These are phyloP conservation scores for Calophaca sinica DNA, from an alignment of 306 rosid species.

Conservation along the genomic window DNA sequence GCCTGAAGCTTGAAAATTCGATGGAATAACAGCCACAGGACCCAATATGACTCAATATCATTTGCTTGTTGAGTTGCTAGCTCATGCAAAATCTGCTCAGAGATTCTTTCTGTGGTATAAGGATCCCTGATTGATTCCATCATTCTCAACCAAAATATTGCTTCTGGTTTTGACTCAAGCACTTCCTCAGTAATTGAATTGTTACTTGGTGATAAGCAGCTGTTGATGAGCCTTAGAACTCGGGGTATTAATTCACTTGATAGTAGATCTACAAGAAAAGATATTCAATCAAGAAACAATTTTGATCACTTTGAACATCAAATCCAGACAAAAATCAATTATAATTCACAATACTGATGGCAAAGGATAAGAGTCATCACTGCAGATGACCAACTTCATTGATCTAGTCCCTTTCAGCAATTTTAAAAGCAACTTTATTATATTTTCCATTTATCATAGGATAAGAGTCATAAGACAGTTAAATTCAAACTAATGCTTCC, in stretches of 20 bases:
- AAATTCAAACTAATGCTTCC: no score
- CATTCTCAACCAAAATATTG: constrained; percentile 77
- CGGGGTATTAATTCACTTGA: constrained; percentile 64
- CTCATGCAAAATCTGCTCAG: constrained; percentile 81
- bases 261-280: constrained; percentile 68
- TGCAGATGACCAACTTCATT: constrained; percentile 28
- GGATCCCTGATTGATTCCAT: constrained; percentile 76
- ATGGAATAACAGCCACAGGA: constrained; percentile 82
- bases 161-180: constrained; percentile 59
- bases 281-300: constrained; percentile 45
- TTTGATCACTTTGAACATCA: constrained; percentile 26
- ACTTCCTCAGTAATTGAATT: constrained; percentile 51
- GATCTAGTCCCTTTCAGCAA: constrained; percentile 27
- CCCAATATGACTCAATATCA: constrained; percentile 91
- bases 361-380: constrained; percentile 4
- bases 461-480: constrained; percentile 29
- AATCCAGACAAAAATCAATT: constrained; percentile 7
- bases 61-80: constrained; percentile 64
- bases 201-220: constrained; percentile 53
- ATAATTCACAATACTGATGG: constrained; percentile 34
- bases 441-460: constrained; percentile 28
- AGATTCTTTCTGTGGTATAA: constrained; percentile 75
- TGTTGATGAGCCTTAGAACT: constrained; percentile 63
- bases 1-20: constrained; percentile 54
- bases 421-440: constrained; percentile 20